Evolutionary conservation across 2,329 filamentous ascomycete species (phyloP).

Genomic region (Talaromyces funiculosus): DNA sequence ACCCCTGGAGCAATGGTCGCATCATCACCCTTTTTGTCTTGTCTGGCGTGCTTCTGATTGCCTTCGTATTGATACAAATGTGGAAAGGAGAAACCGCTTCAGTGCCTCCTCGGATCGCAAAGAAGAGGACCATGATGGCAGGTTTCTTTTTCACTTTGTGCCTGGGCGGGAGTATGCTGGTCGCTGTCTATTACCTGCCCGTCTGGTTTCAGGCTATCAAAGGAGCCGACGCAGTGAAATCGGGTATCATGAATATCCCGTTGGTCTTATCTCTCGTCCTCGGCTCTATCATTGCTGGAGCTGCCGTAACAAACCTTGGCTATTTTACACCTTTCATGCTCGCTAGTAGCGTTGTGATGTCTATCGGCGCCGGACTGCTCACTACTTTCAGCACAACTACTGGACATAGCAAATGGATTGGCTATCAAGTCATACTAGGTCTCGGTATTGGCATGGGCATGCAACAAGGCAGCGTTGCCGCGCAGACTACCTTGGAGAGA

Average conservation of each 20-base stretch:
- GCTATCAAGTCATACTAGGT: constrained; percentile 35
- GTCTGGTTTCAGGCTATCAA: constrained; percentile 41
- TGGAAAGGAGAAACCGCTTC: constrained; percentile 39
- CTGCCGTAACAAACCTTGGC: constrained; percentile 26
- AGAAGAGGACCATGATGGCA: constrained; percentile 39
- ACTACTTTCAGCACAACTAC: constrained; percentile 31
- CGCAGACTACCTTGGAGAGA: constrained; percentile 28
- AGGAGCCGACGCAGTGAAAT: constrained; percentile 27
- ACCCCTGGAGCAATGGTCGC: constrained; percentile 40
- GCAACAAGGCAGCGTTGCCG: constrained; percentile 32
- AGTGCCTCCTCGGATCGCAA: constrained; percentile 42
- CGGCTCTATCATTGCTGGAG: constrained; percentile 25
- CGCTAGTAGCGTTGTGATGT: constrained; percentile 25
- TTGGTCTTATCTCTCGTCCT: constrained; percentile 31
- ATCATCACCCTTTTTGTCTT: constrained; percentile 48
- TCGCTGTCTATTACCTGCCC: constrained; percentile 45
- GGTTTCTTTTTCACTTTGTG: constrained; percentile 39
- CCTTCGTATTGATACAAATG: constrained; percentile 34
- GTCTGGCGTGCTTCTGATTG: constrained; percentile 45
- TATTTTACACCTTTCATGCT: constrained; percentile 40
- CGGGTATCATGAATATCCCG: constrained; percentile 36
- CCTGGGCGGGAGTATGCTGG: constrained; percentile 40
- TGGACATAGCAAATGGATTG: constrained; percentile 32
- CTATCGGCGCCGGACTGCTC: constrained; percentile 32
- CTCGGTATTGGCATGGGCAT: constrained; percentile 33